Percentiles rank a stretch among this genome's conserved stretches.
Conservation (phyloP, 2,329 filamentous ascomycete species). For the Xylariomycetidae sp. region DNA sequence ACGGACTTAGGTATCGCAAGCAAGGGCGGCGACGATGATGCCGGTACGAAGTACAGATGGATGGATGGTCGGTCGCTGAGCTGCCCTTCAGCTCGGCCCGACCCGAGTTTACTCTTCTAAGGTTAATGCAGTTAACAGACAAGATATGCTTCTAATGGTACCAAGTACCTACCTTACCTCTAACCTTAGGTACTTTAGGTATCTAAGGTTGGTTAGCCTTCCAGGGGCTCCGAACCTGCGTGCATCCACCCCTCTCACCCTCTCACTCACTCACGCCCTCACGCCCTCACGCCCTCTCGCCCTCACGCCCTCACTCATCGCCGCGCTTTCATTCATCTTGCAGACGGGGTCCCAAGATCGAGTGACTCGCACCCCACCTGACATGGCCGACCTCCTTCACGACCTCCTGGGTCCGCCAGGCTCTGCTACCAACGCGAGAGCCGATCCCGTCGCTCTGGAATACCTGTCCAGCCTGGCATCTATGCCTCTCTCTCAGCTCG, state of each 20-base stretch:
- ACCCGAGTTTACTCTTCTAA: no score
- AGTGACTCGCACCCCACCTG: no score
- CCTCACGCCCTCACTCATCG: not conserved
- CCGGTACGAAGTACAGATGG: no score
- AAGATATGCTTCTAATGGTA: no score
- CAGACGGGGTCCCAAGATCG: not conserved
- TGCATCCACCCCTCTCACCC: not conserved
- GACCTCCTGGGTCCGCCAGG: conserved; percentile 65
- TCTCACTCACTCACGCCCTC: not conserved
- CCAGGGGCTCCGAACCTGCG: not conserved
- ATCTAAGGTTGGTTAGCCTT: not conserved
- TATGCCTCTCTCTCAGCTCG: conserved; percentile 67
- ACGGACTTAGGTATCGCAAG: no score
- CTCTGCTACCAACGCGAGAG: conserved; percentile 34
- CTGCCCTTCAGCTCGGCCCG: no score
- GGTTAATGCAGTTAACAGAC: no score
- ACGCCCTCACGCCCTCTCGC: not conserved
- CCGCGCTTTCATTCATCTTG: not conserved
- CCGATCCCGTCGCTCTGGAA: conserved; percentile 50
- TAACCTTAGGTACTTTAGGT: no score
- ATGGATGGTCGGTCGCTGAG: no score
- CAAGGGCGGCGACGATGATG: no score
- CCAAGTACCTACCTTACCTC: no score
- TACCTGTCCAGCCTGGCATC: conserved; percentile 77
- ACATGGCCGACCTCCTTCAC: conserved; percentile 66